Evolutionary conservation across 2,329 filamentous ascomycete species (phyloP).

Genomic region (Davidsoniella virescens): DNA sequence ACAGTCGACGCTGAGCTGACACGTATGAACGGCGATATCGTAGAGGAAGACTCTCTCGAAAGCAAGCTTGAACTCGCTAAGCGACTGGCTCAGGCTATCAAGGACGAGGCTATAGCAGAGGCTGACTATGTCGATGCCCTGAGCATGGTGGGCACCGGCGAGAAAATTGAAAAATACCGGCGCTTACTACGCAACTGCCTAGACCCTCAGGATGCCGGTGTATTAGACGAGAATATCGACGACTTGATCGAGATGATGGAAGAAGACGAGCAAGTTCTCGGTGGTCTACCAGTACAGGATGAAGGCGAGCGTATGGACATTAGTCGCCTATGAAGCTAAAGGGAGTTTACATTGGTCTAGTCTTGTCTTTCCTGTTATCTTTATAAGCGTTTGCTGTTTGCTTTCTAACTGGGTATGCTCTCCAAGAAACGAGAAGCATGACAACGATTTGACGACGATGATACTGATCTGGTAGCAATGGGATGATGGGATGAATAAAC

Average conservation of each 20-base stretch:
- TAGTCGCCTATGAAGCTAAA: not conserved
- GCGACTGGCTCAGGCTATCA: conserved; percentile 38
- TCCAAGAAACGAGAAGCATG: too few species aligned
- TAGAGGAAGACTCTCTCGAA: conserved; percentile 24
- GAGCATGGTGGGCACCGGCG: conserved; percentile 51
- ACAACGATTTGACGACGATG: too few species aligned
- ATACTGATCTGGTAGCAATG: too few species aligned
- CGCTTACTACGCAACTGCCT: conserved; percentile 52
- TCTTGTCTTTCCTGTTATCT: not conserved
- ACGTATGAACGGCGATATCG: conserved; percentile 32
- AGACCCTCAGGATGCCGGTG: conserved; percentile 48
- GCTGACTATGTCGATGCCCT: conserved; percentile 52
- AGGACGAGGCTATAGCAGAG: conserved; percentile 46
- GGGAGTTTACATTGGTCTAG: not conserved
- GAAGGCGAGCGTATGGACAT: conserved; percentile 18
- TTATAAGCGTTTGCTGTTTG: not conserved
- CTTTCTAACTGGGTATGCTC: not conserved
- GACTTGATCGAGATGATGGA: conserved; percentile 47
- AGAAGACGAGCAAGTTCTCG: conserved; percentile 36
- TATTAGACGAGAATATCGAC: conserved; percentile 48
- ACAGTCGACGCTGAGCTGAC: conserved; percentile 29
- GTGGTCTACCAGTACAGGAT: conserved; percentile 19
- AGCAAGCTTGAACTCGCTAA: conserved; percentile 42
- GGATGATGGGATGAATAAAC: too few species aligned
- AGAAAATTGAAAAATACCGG: conserved; percentile 59